Percentiles rank a stretch among this genome's conserved stretches.
Conservation (phyloP, 2,329 filamentous ascomycete genomes). For the Apiospora sp. region DNA sequence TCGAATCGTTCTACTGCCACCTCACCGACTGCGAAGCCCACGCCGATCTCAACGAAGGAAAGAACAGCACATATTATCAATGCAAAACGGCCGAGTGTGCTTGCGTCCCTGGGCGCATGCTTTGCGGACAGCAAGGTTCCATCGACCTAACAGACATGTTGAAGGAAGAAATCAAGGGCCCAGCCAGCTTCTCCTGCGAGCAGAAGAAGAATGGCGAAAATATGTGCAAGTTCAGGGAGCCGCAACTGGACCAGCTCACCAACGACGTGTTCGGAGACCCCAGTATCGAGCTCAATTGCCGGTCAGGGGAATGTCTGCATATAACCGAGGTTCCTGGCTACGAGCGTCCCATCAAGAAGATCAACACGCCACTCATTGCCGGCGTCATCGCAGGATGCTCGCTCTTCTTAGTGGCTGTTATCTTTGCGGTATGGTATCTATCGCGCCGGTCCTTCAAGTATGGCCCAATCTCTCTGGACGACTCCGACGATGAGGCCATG, state of each 20-base stretch:
- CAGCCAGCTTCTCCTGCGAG: constrained; percentile 81
- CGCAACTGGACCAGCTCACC: constrained; percentile 91
- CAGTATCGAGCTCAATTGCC: constrained; percentile 84
- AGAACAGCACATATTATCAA: constrained; percentile 84
- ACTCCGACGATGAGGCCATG: constrained; percentile 85
- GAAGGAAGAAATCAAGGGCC: constrained; percentile 81
- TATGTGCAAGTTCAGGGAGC: constrained; percentile 85
- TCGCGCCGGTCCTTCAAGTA: constrained; percentile 75
- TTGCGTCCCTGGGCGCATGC: constrained; percentile 90
- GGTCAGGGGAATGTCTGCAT: constrained; percentile 91
- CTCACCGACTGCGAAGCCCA: constrained; percentile 81
- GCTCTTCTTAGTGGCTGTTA: constrained; percentile 87
- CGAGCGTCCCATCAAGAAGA: constrained; percentile 85
- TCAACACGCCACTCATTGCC: constrained; percentile 96
- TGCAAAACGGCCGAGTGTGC: constrained; percentile 87
- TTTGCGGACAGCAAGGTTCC: constrained; percentile 90
- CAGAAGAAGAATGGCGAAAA: constrained; percentile 69
- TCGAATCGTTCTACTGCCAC: constrained; percentile 96
- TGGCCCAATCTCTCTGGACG: constrained; percentile 83
- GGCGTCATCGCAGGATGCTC: constrained; percentile 87
- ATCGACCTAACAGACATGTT: constrained; percentile 94
- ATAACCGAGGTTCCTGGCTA: constrained; percentile 94
- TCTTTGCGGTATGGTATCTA: constrained; percentile 86
- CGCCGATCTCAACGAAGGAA: constrained; percentile 70
- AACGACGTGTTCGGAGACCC: constrained; percentile 88